A percentile compares a stretch with the other conserved stretches of the same genome.
Conservation (phyloP, 2,329 filamentous ascomycete species). For the Nakataea oryzae region DNA sequence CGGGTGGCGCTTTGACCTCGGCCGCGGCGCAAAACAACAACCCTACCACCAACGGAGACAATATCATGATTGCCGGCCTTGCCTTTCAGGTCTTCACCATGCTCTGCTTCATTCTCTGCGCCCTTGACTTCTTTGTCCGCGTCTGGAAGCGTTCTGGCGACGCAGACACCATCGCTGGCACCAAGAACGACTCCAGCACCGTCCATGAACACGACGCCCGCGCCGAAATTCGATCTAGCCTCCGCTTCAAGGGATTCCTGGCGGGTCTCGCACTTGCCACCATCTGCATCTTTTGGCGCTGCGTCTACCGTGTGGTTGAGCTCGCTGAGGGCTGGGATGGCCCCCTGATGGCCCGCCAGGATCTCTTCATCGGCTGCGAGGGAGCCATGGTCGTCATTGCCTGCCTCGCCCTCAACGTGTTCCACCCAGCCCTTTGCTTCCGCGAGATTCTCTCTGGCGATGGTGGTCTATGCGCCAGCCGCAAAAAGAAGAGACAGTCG, state of each 20-base stretch:
- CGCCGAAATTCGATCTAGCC: constrained; percentile 25
- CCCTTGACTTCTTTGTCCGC: constrained; percentile 37
- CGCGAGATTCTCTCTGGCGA: constrained; percentile 11
- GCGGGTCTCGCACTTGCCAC: constrained; percentile 45
- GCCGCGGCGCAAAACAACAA: constrained; percentile 25
- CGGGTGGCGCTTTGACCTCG: constrained; percentile 45
- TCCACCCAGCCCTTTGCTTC: constrained; percentile 27
- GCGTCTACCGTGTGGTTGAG: constrained; percentile 56
- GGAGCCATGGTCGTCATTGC: constrained; percentile 40
- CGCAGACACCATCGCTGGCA: background rate
- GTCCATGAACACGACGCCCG: constrained; percentile 20
- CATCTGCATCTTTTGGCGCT: constrained; percentile 53
- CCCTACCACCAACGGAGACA: constrained; percentile 31
- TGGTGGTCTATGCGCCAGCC: constrained; percentile 8
- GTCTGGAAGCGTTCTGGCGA: constrained; percentile 17
- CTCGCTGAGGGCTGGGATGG: constrained; percentile 53
- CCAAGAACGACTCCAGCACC: background rate
- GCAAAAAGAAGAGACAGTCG: background rate
- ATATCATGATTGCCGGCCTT: constrained; percentile 57
- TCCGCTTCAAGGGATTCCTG: constrained; percentile 42
- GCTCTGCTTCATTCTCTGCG: constrained; percentile 39
- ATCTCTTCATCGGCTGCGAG: constrained; percentile 48
- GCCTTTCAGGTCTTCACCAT: constrained; percentile 50
- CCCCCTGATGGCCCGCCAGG: constrained; percentile 42
- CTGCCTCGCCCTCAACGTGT: constrained; percentile 30